Base-by-base conservation (phyloP, 257 asterid species). In the Nicotiana paniculata region DNA sequence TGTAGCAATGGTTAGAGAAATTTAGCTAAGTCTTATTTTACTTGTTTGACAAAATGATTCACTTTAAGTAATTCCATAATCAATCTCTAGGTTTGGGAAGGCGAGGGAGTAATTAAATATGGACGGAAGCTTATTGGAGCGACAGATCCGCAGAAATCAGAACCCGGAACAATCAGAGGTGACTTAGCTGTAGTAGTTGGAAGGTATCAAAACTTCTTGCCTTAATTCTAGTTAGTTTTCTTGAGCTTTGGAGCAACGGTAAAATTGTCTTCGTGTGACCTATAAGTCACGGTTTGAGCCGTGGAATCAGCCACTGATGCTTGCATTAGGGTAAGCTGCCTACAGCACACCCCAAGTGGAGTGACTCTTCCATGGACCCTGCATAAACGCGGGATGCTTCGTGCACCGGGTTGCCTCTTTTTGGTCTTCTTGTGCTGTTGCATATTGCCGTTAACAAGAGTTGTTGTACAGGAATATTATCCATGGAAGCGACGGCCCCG, bases 101-200 rank as follows among this genome's bases (percentile, higher is more conserved):
- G 99, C 32, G 98, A 96, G 84, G 99, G 99, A 61, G 99, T 91
- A 83, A 96, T 96, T 85, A 94, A 86, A 84, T 94, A 94, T 32
- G 98, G 99, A 30, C 93, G 98, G 58, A 94, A 96, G 84, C 97
- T 94, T 77, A 94, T 96, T 18, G 99, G 99, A 78, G 99, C 98
- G 51, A 96, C 98, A 1, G 99, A 96, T 89, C 99, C 99, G 4
- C 98, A 94, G 86, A 96, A 94, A 87, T 96, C 99, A 33, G 99
- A 94, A 86, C 99, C 99, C 69, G 99, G 99, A 85, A 96, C 99
- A 86, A 94, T 96, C 81, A 88, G 99, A 86, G 99, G 99, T 74
- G 99, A 96, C 81, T 88, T 96, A 81, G 99, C 98, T 74, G 98
- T 93, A 43, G 97, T 92, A 18, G 98, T 96, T 8, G 98, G 98